A percentile compares a stretch with the other conserved stretches of the same genome.
Conservation (phyloP, 345 rosid species). For the Eutrema yunnanense region DNA sequence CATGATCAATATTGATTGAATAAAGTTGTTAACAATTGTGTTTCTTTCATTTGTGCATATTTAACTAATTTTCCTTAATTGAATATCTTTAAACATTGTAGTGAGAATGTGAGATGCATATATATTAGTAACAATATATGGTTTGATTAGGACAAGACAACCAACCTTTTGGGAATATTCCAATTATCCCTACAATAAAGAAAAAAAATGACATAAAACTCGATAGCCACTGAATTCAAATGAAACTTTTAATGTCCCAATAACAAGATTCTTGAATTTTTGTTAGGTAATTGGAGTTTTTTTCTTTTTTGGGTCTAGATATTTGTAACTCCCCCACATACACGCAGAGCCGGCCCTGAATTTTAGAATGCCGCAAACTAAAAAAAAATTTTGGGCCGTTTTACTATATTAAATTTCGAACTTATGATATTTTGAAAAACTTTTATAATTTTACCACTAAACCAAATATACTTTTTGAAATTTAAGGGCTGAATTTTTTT, state of each 20-base stretch:
- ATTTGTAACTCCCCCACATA: neutral
- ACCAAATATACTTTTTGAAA: no score
- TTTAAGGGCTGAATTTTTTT: no score
- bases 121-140: neutral
- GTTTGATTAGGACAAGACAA: conserved; percentile 12
- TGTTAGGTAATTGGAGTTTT: neutral
- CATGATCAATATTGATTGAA: neutral
- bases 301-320: neutral
- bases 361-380: no score
- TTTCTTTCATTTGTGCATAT: neutral
- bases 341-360: no score
- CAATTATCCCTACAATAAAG: neutral
- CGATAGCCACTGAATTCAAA: conserved; percentile 15
- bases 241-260: neutral
- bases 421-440: no score
- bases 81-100: neutral
- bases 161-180: conserved; percentile 11
- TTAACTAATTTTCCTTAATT: neutral
- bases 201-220: conserved; percentile 9
- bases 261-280: conserved; percentile 4
- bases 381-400: no score
- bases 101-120: neutral
- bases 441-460: no score
- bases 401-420: no score
- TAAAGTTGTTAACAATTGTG: neutral